Percentiles rank a stretch among this genome's conserved stretches.
Conservation (phyloP, 805 yeast species). For the Saturnispora serradocipensis region DNA sequence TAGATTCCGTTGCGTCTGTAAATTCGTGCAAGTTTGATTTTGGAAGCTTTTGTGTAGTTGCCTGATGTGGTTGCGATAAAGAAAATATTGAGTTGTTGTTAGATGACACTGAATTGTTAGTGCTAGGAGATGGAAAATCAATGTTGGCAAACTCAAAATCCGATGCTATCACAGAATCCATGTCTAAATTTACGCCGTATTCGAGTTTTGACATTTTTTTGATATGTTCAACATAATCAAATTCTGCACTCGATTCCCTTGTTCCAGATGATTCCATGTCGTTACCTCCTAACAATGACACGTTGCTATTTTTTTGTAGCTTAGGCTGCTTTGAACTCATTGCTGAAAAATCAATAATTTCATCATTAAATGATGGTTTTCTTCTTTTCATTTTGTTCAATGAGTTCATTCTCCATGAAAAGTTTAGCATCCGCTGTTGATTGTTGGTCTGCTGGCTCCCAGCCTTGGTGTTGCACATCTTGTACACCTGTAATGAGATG, state of each 20-base stretch:
- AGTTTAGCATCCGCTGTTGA: conserved; percentile 26
- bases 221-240: conserved; percentile 31
- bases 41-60: background rate
- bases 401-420: conserved; percentile 30
- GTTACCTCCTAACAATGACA: background rate
- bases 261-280: background rate
- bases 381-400: conserved; percentile 20
- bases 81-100: conserved; percentile 18
- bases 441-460: conserved; percentile 23
- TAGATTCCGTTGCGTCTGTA: background rate
- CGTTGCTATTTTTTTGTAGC: background rate
- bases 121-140: conserved; percentile 19
- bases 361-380: conserved; percentile 8
- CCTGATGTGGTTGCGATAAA: background rate
- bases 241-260: conserved; percentile 8
- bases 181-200: conserved; percentile 23
- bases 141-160: conserved; percentile 2
- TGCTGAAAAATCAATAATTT: conserved; percentile 5
- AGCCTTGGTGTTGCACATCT: conserved; percentile 26
- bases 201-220: conserved; percentile 29
- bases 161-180: conserved; percentile 5
- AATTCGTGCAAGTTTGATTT: background rate
- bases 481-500: conserved; percentile 28
- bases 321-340: conserved; percentile 4
- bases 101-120: conserved; percentile 21